These are phyloP conservation scores for Suillus weaverae DNA, from an alignment of 768 basidiomycete genomes.

Conservation along the genomic window DNA sequence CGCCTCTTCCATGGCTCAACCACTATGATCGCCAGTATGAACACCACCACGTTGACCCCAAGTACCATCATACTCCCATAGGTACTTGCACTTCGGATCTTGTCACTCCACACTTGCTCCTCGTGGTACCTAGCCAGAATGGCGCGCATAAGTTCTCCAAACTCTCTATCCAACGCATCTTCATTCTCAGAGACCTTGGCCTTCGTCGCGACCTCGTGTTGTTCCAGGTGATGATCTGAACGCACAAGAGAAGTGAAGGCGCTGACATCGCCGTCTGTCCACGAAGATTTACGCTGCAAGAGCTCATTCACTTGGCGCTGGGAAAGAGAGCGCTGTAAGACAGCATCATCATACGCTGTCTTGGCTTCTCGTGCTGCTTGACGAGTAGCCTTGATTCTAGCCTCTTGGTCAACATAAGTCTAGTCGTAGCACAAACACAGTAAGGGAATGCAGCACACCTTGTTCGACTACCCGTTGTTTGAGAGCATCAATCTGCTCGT, in stretches of 20 bases:
- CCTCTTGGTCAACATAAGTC: constrained; percentile 51
- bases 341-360: constrained; percentile 70
- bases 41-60: constrained; percentile 86
- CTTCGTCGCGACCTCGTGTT: constrained; percentile 74
- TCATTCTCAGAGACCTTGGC: constrained; percentile 67
- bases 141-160: constrained; percentile 81
- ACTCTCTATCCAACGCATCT: constrained; percentile 80
- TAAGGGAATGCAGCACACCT: constrained; percentile 51
- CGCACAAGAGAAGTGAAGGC: constrained; percentile 89
- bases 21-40: constrained; percentile 82
- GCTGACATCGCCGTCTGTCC: constrained; percentile 86
- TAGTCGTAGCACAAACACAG: constrained; percentile 11
- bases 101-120: constrained; percentile 99
- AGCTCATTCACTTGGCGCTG: constrained; percentile 97
- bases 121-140: constrained; percentile 96
- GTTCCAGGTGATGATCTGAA: constrained; percentile 85
- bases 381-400: constrained; percentile 65
- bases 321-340: constrained; percentile 76
- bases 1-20: constrained; percentile 98
- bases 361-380: constrained; percentile 73
- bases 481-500: constrained; percentile 83
- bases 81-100: constrained; percentile 93
- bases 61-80: constrained; percentile 88
- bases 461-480: constrained; percentile 76
- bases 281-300: constrained; percentile 88